Evolutionary conservation across 192 early-diverging fungal species (phyloP), one percentile per base, ranked within the genome.

Genomic region (Backusella macrospora): DNA sequence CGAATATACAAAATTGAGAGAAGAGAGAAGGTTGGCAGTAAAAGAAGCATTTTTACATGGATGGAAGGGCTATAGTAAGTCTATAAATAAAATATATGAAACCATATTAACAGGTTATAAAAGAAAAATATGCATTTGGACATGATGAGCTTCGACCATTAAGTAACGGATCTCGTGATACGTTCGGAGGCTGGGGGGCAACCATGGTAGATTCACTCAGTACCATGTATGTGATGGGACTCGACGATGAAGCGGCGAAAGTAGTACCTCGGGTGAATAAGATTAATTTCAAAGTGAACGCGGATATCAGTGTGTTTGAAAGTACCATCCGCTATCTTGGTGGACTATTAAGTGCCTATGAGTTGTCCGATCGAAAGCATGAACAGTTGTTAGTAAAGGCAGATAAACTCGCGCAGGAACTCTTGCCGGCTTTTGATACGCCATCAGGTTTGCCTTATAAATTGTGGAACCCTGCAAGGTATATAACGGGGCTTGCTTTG

Each of bases 131-230:
- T 55, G 95, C 95, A 6, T 90, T 90, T 75, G 93, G 93, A 8
- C 81, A 87, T 16, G 96, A 98, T 68, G 92, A 93, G 67, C 69
- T 89, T 15, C 65, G 43, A 3, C 87, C 87, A 8, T 45, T 86
- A 21, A 63, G 45, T 1, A 82, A 82, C 42, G 49, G 62, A 10
- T 23, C 48, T 39, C 47, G 23, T 15, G 71, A 86, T 67, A 26
- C 43, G 5, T 86, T 85, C 71, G 83, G 81, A 48, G 84, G 84
- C 14, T 90, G 86, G 88, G 88, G 85, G 5, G 87, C 87, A 4
- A 96, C 95, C 0, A 86, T 96, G 55, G 83, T 97, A 59, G 96
- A 98, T 74, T 83, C 93, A 6, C 83, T 98, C 37, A 93, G 94
- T 67, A 97, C 96, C 1, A 84, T 97, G 65, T 83, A 88, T 40